Evolutionary conservation across 140 eudicot species (phyloP).

Genomic region (Anethum foeniculum): DNA sequence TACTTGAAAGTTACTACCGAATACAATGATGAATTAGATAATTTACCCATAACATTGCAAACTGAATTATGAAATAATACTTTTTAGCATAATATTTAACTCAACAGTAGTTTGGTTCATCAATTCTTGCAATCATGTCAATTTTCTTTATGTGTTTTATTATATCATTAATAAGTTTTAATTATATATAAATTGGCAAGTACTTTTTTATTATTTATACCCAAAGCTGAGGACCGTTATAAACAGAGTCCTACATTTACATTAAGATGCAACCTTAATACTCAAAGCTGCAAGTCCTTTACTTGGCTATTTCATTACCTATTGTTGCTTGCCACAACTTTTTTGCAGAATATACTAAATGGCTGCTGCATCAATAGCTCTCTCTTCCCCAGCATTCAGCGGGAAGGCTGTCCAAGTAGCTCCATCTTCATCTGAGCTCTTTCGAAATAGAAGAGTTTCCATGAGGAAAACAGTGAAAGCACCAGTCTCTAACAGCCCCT

Average conservation of each 20-base stretch:
- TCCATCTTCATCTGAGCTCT: conserved; percentile 6
- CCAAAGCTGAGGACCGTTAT: conserved; percentile 1
- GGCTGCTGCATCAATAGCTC: conserved; percentile 20
- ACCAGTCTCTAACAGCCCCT: conserved; percentile 10
- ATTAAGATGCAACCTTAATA: neutral
- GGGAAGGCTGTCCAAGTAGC: conserved; percentile 15
- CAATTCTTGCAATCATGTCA: neutral
- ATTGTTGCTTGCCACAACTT: neutral
- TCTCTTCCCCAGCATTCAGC: conserved; percentile 14
- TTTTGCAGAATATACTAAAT: neutral
- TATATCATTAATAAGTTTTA: no score
- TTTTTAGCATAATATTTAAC: neutral
- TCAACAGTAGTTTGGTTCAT: neutral
- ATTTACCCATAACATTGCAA: no score
- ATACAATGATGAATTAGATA: no score
- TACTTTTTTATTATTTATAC: neutral
- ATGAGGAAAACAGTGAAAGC: conserved; percentile 10
- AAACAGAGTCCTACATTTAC: neutral
- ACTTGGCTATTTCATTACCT: neutral
- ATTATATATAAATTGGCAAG: neutral
- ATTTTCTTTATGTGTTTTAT: no score
- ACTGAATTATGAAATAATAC: no score
- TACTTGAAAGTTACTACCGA: no score
- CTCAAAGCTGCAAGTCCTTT: neutral
- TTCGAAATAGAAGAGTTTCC: conserved; percentile 13